These are phyloP conservation scores for Colletotrichum viniferum DNA, from an alignment of 2,329 filamentous ascomycete genomes.

Conservation along the genomic window DNA sequence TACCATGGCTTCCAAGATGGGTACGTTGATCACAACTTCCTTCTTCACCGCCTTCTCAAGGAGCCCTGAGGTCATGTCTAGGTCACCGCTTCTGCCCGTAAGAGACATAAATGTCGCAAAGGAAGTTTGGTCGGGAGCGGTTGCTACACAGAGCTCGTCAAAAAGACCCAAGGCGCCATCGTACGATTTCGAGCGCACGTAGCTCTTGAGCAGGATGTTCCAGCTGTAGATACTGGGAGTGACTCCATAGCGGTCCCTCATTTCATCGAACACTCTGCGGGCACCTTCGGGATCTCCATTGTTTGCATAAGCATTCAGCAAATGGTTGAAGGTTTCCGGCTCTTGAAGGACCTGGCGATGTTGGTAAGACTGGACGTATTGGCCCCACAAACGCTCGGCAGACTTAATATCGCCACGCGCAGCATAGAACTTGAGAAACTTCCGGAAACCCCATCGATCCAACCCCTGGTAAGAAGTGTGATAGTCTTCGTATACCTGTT, in stretches of 20 bases:
- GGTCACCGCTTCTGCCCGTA: conserved; percentile 72
- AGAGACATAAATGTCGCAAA: conserved; percentile 78
- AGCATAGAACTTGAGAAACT: conserved; percentile 55
- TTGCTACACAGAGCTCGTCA: conserved; percentile 54
- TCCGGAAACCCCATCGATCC: conserved; percentile 50
- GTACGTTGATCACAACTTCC: conserved; percentile 59
- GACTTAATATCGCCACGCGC: conserved; percentile 48
- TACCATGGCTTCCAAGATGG: conserved; percentile 61
- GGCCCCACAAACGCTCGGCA: conserved; percentile 49
- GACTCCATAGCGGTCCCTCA: conserved; percentile 59
- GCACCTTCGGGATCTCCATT: conserved; percentile 67
- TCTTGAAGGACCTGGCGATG: conserved; percentile 34
- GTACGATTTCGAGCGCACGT: conserved; percentile 69
- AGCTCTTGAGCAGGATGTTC: conserved; percentile 79
- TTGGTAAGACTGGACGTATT: conserved; percentile 40
- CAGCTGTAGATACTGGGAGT: conserved; percentile 66
- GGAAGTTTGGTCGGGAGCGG: conserved; percentile 65
- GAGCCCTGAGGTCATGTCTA: conserved; percentile 70
- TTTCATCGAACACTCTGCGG: conserved; percentile 64
- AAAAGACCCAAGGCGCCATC: conserved; percentile 70
- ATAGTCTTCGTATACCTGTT: conserved; percentile 56
- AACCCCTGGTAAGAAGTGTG: conserved; percentile 42
- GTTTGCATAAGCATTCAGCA: conserved; percentile 75
- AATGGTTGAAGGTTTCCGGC: conserved; percentile 52
- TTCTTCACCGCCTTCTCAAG: conserved; percentile 67